Percentiles rank a stretch among this genome's conserved stretches.
These are phyloP conservation scores for Cryptococcus maquisensis DNA, from an alignment of 1,284 basidiomycete genomes.

Conservation along the genomic window DNA sequence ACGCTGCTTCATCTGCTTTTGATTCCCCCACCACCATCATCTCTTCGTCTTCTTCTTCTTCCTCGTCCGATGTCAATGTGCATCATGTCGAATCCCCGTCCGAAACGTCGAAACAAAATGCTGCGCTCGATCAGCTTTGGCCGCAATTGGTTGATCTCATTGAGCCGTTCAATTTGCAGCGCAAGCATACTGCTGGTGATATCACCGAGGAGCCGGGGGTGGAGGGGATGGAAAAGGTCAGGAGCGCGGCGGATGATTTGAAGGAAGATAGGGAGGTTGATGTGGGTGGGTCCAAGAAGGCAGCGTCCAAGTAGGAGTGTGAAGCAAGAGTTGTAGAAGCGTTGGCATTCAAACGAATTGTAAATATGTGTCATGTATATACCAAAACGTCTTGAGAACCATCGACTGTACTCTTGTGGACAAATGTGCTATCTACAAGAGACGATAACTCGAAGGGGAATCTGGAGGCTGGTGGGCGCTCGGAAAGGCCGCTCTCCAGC, in stretches of 20 bases:
- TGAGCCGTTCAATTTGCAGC: constrained; percentile 35
- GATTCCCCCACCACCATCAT: constrained; percentile 4
- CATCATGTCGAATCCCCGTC: constrained; percentile 1
- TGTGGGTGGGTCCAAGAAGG: not conserved
- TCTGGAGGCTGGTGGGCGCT: no score
- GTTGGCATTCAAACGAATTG: not conserved
- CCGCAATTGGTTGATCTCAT: constrained; percentile 43
- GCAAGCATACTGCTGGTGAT: constrained; percentile 8
- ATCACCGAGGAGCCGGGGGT: constrained; percentile 10
- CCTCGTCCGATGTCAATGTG: not conserved
- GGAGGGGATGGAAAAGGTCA: constrained; percentile 28
- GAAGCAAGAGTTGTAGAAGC: not conserved
- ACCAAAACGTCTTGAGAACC: no score
- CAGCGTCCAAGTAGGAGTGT: not conserved
- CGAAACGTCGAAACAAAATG: constrained; percentile 9
- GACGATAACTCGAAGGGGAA: no score
- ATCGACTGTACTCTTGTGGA: no score
- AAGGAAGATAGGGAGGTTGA: constrained; percentile 29
- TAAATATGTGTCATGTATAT: not conserved
- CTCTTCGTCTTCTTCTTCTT: not conserved
- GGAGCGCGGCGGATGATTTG: constrained; percentile 46
- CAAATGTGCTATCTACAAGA: no score
- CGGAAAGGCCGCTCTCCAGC: no score
- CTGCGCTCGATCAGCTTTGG: constrained; percentile 46
- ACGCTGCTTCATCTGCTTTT: constrained; percentile 6